Evolutionary conservation across 23 red algal genomes (phyloP).

Genomic region (Gracilaria caudata): DNA sequence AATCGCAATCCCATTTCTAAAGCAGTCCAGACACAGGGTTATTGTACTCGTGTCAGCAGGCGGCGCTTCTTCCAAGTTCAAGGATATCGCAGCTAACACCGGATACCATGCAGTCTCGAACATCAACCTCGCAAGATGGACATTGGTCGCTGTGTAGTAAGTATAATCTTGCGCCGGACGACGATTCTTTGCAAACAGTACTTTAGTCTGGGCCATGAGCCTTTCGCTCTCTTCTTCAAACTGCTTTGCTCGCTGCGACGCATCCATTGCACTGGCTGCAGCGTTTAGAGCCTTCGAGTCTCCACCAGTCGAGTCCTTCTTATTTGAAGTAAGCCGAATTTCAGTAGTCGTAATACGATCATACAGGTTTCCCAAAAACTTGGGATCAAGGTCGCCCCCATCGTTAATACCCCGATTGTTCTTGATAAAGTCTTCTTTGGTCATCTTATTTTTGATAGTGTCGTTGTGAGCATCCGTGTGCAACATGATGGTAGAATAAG

Average conservation of each 20-base stretch:
- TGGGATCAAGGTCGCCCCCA: slow-evolving; percentile 86
- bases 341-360: slow-evolving; percentile 85
- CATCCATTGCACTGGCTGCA: slow-evolving; percentile 25
- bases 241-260: slow-evolving; percentile 57
- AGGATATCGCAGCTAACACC: slow-evolving; percentile 83
- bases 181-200: slow-evolving; percentile 75
- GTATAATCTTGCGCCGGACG: slow-evolving; percentile 70
- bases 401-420: slow-evolving; percentile 99
- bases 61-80: slow-evolving; percentile 77
- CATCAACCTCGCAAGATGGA: slow-evolving; percentile 89
- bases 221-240: slow-evolving; percentile 88
- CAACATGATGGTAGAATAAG: slow-evolving; percentile 97
- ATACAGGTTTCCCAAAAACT: slow-evolving; percentile 81
- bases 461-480: slow-evolving; percentile 97
- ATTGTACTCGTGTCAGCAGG: slow-evolving; percentile 55
- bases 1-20: slow-evolving; percentile 82
- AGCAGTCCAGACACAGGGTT: slow-evolving; percentile 77
- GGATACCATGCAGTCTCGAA: slow-evolving; percentile 90
- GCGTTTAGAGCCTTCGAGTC: slow-evolving; percentile 44
- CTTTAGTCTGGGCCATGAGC: slow-evolving; percentile 83
- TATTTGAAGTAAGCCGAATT: slow-evolving; percentile 61
- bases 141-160: slow-evolving; percentile 90
- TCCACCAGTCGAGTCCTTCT: slow-evolving; percentile 70
- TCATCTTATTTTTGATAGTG: slow-evolving; percentile 96
- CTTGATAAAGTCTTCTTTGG: slow-evolving; percentile 93